Base-by-base conservation (phyloP, 2,329 filamentous ascomycete species). In the Fonsecaea monophora region DNA sequence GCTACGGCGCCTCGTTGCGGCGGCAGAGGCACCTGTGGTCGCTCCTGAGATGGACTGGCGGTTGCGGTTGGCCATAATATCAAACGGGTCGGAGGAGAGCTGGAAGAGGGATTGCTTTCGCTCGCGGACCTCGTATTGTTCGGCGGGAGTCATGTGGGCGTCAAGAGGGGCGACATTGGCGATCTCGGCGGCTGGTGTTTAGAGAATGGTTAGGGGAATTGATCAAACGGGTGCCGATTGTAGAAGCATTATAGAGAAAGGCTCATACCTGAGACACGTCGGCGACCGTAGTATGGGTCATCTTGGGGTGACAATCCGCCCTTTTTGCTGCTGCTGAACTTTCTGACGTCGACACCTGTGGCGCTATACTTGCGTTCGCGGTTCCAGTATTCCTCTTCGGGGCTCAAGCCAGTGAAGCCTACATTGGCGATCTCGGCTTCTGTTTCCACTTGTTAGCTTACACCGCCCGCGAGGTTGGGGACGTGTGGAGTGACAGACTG, bases 281-380 rank as follows among this genome's bases (percentile, higher is more conserved):
- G 71, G 45, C 71, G 68, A 25, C 45, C 55, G 59, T 71, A 73
- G 48, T 73, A 73, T 8, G 71, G 71, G 38, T 73, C 71, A 45
- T 65, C 61, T 40, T 61, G 60, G 32, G 71, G 71, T 50, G 66
- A 58, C 15, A 70, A n/a, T 4, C 70, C 68, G 30, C 61, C 59
- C 30, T 68, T 70, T 21, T 30, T 66, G 42, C 66, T 67, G 13
- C 38, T 69, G 60, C 71, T 70, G 60, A 73, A 73, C 48, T 66
- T 70, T 48, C 71, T 57, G 42, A 73, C 65, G 38, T 73, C 71
- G 34, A 68, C 66, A 32, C 71, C 71, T 37, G 62, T 69, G 35
- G 67, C 61, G 53, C 68, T 70, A 38, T 70, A 70, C 54, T 73
- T 73, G 42, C 71, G 67, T 59, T 73, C 70, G 5, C 71, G 68